Evolutionary conservation across 2,329 filamentous ascomycete genomes (phyloP), one percentile per base, ranked within the genome.

Genomic region (Exophiala sideris): DNA sequence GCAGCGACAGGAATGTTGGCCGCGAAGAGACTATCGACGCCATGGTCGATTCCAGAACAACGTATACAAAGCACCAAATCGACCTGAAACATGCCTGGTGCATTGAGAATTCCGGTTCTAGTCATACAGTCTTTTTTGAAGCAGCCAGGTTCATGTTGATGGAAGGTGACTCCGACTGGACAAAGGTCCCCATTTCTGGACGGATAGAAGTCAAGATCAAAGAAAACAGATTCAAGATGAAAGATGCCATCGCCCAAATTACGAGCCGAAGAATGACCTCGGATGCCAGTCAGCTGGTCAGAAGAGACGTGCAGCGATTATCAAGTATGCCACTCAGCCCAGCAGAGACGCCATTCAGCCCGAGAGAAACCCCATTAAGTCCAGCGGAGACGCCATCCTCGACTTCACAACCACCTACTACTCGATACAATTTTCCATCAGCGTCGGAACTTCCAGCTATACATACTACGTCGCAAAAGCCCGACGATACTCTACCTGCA

Each of bases 31-130:
- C 50, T 3, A 51, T 59, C 6, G 45, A 53, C n/a, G 24, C 34
- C 3, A 59, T 59, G n/a, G 39, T 56, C 10, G 44, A 45, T 9
- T 18, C 12, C 12, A 16, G 56, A 49, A 36, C 49, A 18, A 50
- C 32, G 24, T 58, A 48, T 35, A 36, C 41, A 11, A 36, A 44
- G 40, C 52, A 53, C 34, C 52, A 59, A 42, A 56, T 46, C 14
- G 56, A 59, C 36, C 44, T 56, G 20, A 59, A 56, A 40, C 42
- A 55, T 20, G 56, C 56, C 10, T 40, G 42, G 18, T 59, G 52
- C 38, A 33, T 59, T 9, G 50, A 53, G 29, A 36, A 56, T 34
- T 49, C 53, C 9, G 36, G 39, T 2, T 42, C 20, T 10, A 49
- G 38, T 7, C 56, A 56, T 10, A 52, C 49, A 7, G 56, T 59